Base-by-base conservation (phyloP, 2,329 filamentous ascomycete genomes). In the Seiridium cupressi region DNA sequence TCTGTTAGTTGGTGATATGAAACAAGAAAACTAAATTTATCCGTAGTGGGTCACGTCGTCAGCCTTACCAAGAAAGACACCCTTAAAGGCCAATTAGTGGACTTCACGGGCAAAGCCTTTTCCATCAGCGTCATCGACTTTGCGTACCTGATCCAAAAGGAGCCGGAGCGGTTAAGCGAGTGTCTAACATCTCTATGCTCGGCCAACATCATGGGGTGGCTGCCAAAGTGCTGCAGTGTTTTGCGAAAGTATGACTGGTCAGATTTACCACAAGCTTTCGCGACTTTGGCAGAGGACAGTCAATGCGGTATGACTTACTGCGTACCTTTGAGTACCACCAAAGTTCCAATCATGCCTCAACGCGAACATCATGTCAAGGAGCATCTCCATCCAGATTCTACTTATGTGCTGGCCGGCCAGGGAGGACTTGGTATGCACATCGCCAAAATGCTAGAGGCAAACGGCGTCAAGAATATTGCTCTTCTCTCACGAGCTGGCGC, bases 381-480 rank as follows among this genome's bases (percentile, higher is more conserved):
- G 13, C 54, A 38, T 18, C 36, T 69, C n/a, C 51, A 38, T 9
- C 26, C 26, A 1, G 68, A 76, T 5, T 75, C 72, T 0, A 81
- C 82, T 1, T 88, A 88, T 59, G 66, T 88, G 2, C 70, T 88
- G 3, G 77, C 79, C 3, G 86, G 86, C 1, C 75, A 86, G 0
- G 84, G 84, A 13, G 85, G 85, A 9, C 74, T 88, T 0, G 85
- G 85, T 1, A 76, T 77, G 40, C 80, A 77, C 63, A 80, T 87
- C 44, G 79, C 83, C 2, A 73, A 76, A 57, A 76, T 83, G 58
- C 74, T 88, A 58, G 73, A 76, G n/a, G 66, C 69, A 4, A 77
- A 79, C 10, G 85, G 85, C 1, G 85, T 79, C 1, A 76, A 73
- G 18, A 72, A 83, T 59, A 64, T 88, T 6, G 79, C 80, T 2